Evolutionary conservation across 495 filamentous ascomycete species (phyloP).

Genomic region (Hyphodiscus hymeniophilus): DNA sequence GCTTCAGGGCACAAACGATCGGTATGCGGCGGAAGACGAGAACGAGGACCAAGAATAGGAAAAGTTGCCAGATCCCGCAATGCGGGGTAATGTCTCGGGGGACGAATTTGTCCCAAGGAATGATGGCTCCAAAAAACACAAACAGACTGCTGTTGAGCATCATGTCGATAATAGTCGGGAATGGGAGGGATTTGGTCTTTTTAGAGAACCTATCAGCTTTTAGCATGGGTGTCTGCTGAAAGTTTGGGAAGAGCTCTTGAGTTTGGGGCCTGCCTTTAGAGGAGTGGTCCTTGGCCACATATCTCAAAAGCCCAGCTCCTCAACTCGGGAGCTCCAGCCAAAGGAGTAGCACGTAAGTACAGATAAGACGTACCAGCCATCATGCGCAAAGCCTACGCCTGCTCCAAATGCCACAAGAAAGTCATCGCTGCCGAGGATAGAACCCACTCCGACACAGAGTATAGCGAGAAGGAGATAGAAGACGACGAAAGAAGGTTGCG

Average conservation of each 20-base stretch:
- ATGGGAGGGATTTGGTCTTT: slow-evolving; percentile 32
- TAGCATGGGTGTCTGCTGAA: too few species aligned
- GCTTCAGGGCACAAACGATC: slow-evolving; percentile 33
- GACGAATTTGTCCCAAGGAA: slow-evolving; percentile 35
- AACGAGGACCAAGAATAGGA: slow-evolving; percentile 34
- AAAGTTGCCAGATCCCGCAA: slow-evolving; percentile 28
- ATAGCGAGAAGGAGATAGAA: slow-evolving; percentile 44
- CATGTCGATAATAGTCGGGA: slow-evolving; percentile 37
- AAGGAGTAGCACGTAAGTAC: too few species aligned
- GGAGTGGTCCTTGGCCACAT: too few species aligned
- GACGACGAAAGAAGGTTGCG: slow-evolving; percentile 32
- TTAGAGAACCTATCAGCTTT: too few species aligned
- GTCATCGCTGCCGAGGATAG: slow-evolving; percentile 37
- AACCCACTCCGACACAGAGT: slow-evolving; percentile 36
- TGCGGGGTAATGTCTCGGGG: slow-evolving; percentile 24
- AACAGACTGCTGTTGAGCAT: slow-evolving; percentile 41
- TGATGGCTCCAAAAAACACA: slow-evolving; percentile 40
- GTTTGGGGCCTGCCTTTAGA: too few species aligned
- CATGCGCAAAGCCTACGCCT: slow-evolving; percentile 39
- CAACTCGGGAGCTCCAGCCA: too few species aligned
- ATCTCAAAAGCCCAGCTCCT: too few species aligned
- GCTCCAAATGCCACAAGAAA: slow-evolving; percentile 45
- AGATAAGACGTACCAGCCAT: too few species aligned
- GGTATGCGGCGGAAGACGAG: slow-evolving; percentile 39
- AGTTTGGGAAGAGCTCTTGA: too few species aligned